phyloP scores from a whole-genome alignment of 148 eudicot species.

The Vaccinium darrowii region DNA sequence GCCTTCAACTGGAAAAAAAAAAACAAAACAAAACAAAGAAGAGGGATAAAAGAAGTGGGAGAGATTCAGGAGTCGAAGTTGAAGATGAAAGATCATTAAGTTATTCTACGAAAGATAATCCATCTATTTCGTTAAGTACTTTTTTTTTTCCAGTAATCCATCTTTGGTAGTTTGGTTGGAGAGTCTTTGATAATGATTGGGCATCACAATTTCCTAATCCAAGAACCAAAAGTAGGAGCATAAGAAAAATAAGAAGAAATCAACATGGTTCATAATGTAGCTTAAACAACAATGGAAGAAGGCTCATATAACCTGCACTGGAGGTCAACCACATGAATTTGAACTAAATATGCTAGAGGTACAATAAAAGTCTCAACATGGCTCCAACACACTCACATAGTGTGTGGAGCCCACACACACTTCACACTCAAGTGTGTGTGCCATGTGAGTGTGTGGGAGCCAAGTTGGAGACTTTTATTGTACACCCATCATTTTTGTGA shows the following conservation, averaged over 20 bases:
- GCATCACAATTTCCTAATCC: background rate
- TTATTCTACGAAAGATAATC: background rate
- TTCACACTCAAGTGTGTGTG: too few species aligned
- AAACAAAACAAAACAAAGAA: background rate
- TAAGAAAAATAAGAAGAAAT: constrained; percentile 4
- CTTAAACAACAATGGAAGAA: background rate
- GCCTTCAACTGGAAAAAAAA: constrained; percentile 62
- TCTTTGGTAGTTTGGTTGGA: background rate
- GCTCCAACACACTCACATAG: too few species aligned
- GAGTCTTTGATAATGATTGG: background rate
- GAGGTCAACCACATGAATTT: background rate
- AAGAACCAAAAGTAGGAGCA: background rate
- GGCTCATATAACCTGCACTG: background rate
- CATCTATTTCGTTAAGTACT: background rate
- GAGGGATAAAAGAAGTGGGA: background rate
- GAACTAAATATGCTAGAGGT: background rate
- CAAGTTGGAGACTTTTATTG: too few species aligned
- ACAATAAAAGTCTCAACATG: too few species aligned
- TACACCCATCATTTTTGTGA: too few species aligned
- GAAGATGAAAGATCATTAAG: background rate
- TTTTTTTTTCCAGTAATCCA: background rate
- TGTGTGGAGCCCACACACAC: too few species aligned
- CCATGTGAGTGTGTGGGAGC: too few species aligned
- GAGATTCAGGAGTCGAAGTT: background rate
- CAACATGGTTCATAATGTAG: background rate